Evolutionary conservation across 164 flowering plant genomes (phyloP).

Genomic region (Cinnamomum chago): DNA sequence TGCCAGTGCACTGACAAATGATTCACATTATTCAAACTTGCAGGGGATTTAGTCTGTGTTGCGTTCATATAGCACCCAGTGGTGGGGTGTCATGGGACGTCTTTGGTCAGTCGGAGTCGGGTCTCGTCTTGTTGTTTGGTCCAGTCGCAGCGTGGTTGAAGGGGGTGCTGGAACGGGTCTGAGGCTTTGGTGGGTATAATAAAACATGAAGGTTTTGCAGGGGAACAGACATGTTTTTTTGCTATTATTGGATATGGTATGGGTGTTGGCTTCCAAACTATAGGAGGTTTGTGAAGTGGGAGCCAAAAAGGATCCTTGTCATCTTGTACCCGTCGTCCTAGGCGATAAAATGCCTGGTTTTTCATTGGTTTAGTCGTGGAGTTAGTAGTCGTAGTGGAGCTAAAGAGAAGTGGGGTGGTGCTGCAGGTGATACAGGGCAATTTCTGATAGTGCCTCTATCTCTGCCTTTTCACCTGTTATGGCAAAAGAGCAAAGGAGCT

Average conservation of each 20-base stretch:
- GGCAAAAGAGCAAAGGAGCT: background rate
- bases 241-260: background rate
- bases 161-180: no score
- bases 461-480: background rate
- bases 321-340: background rate
- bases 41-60: background rate
- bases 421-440: background rate
- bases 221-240: background rate
- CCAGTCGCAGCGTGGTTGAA: background rate
- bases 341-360: background rate
- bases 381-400: background rate
- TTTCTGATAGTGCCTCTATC: background rate
- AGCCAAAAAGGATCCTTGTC: background rate
- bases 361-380: background rate
- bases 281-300: background rate
- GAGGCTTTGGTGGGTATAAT: background rate
- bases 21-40: background rate
- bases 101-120: background rate
- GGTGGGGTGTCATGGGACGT: background rate
- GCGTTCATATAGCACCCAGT: background rate
- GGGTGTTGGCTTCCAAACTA: background rate
- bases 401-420: background rate
- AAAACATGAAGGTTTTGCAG: background rate
- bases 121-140: background rate
- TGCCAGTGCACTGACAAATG: background rate